These are phyloP conservation scores for Phycomyces nitens DNA, from an alignment of 192 early-diverging fungal species.

Conservation along the genomic window DNA sequence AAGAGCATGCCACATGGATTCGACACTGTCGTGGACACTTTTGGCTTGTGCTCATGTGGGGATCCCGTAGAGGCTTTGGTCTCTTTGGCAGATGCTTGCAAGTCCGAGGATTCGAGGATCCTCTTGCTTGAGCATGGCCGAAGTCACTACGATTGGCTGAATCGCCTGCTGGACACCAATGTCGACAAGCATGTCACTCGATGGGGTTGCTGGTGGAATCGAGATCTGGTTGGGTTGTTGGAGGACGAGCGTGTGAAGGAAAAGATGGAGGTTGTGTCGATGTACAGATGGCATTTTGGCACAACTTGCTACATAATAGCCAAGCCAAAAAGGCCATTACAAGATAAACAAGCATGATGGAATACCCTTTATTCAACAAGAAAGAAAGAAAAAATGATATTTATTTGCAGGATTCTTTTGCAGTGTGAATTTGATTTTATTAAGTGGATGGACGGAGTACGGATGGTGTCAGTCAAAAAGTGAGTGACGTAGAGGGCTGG, in stretches of 20 bases:
- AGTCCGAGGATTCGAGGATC: conserved; percentile 40
- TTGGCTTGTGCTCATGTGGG: conserved; percentile 58
- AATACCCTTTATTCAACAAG: too few species aligned
- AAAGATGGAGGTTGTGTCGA: conserved; percentile 47
- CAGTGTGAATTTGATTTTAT: not conserved
- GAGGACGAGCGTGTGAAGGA: conserved; percentile 39
- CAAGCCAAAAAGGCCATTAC: conserved; percentile 12
- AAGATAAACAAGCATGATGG: too few species aligned
- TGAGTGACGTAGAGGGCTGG: not conserved
- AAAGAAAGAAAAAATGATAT: not conserved
- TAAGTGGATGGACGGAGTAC: too few species aligned
- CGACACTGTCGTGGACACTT: conserved; percentile 66
- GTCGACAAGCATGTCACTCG: conserved; percentile 52
- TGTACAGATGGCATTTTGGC: conserved; percentile 59
- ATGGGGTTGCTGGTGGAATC: conserved; percentile 75
- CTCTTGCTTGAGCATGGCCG: conserved; percentile 67
- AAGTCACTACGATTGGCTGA: conserved; percentile 49
- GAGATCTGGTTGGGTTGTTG: conserved; percentile 53
- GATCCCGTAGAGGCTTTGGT: conserved; percentile 53
- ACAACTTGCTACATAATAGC: conserved; percentile 60
- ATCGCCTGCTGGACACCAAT: conserved; percentile 55
- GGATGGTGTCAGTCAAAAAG: too few species aligned
- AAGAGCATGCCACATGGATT: conserved; percentile 25
- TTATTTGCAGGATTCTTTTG: not conserved
- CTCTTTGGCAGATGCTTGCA: conserved; percentile 41